phyloP scores from a whole-genome alignment of 805 yeast species.

The Candida nemodendra region DNA sequence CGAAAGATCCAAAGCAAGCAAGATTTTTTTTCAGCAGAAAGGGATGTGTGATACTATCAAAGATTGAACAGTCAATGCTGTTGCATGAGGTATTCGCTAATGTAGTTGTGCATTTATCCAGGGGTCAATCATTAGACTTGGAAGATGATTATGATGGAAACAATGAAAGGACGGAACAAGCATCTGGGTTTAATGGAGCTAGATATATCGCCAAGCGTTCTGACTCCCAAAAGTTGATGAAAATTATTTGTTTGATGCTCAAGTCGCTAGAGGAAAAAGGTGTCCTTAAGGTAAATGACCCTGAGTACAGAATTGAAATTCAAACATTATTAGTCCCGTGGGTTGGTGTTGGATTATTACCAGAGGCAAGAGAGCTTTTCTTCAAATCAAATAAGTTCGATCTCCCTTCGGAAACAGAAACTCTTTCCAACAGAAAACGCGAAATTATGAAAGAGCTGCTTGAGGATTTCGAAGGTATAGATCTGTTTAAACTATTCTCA shows the following conservation, averaged over 20 bases:
- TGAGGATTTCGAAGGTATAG: constrained; percentile 2
- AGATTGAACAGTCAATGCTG: constrained; percentile 62
- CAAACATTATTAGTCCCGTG: constrained; percentile 61
- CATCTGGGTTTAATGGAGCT: constrained; percentile 19
- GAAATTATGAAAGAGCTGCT: constrained; percentile 1
- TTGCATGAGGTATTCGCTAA: constrained; percentile 69
- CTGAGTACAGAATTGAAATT: constrained; percentile 58
- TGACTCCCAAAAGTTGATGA: constrained; percentile 41
- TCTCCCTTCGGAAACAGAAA: not conserved
- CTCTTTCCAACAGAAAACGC: not conserved
- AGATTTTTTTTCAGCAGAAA: constrained; percentile 49
- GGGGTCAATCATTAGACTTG: constrained; percentile 28
- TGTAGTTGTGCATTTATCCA: constrained; percentile 43
- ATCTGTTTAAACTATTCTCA: constrained; percentile 15
- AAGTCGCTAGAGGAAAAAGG: constrained; percentile 46
- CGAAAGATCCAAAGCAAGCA: constrained; percentile 12
- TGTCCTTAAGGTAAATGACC: constrained; percentile 40
- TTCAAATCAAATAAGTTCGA: constrained; percentile 18
- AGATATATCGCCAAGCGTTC: constrained; percentile 33
- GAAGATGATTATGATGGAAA: constrained; percentile 12
- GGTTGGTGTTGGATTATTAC: constrained; percentile 51
- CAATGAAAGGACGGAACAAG: constrained; percentile 11
- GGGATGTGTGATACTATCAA: constrained; percentile 54
- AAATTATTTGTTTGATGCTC: constrained; percentile 62
- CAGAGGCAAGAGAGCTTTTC: constrained; percentile 62